Evolutionary conservation across 179 eudicot genomes (phyloP).

Genomic region (Spinacia oleracea): DNA sequence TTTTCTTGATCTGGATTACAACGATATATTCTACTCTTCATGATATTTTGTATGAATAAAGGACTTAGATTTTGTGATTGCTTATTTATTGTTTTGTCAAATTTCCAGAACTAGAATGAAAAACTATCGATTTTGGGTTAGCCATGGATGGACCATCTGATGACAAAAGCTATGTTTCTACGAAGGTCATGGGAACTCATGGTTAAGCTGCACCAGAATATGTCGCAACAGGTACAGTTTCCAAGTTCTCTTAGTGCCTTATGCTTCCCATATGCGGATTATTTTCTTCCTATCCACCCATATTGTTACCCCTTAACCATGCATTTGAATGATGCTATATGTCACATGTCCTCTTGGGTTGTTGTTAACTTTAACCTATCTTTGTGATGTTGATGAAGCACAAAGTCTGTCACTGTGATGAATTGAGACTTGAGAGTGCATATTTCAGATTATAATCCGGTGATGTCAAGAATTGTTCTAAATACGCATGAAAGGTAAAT

Average conservation of each 20-base stretch:
- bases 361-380: too few relatives aligned
- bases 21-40: background rate
- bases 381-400: background rate
- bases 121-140: constrained; percentile 50
- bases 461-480: too few relatives aligned
- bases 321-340: too few relatives aligned
- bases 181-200: constrained; percentile 46
- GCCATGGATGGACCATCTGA: constrained; percentile 51
- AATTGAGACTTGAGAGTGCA: background rate
- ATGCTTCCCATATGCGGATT: background rate
- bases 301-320: too few relatives aligned
- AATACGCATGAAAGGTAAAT: too few relatives aligned
- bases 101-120: constrained; percentile 42
- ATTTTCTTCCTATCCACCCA: too few relatives aligned
- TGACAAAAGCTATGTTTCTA: constrained; percentile 50
- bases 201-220: constrained; percentile 52
- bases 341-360: too few relatives aligned
- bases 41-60: background rate
- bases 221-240: constrained; percentile 38
- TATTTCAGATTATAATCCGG: too few relatives aligned
- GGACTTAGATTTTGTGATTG: background rate
- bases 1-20: constrained; percentile 49
- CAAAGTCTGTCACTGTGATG: background rate
- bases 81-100: background rate
- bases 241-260: background rate